Evolutionary conservation across 2,329 filamentous ascomycete species (phyloP).

Genomic region (Xylaria sp.): DNA sequence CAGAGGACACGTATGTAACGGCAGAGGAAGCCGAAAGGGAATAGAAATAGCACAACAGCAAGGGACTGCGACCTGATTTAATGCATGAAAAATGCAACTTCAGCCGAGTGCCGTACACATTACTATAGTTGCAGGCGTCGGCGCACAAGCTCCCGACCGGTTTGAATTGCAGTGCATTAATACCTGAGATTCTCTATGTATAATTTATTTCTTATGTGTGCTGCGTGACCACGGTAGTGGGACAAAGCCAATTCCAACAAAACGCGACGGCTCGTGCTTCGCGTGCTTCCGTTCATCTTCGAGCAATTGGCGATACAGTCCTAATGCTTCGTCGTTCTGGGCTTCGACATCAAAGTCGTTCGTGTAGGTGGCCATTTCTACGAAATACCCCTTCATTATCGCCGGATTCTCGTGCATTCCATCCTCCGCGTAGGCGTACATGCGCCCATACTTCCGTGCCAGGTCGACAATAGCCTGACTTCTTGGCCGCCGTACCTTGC

Average conservation of each 20-base stretch:
- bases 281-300: not conserved
- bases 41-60: not conserved
- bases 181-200: too few relatives aligned
- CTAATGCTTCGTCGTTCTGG: conserved; percentile 38
- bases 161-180: conserved; percentile 3
- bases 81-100: conserved; percentile 6
- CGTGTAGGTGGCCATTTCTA: conserved; percentile 37
- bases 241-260: not conserved
- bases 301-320: conserved; percentile 19
- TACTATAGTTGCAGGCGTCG: not conserved
- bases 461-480: conserved; percentile 42
- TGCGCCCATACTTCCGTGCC: conserved; percentile 38
- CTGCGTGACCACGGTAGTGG: too few relatives aligned
- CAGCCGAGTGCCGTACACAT: not conserved
- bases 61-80: not conserved
- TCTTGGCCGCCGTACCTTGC: conserved; percentile 37
- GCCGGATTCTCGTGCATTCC: conserved; percentile 41
- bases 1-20: not conserved
- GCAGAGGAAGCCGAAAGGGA: not conserved
- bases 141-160: not conserved
- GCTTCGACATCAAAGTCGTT: conserved; percentile 40
- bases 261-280: not conserved
- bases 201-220: too few relatives aligned
- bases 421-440: conserved; percentile 38
- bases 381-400: conserved; percentile 38